phyloP scores from a whole-genome alignment of 2,329 filamentous ascomycete species.

The Ambrosiella beaveri region DNA sequence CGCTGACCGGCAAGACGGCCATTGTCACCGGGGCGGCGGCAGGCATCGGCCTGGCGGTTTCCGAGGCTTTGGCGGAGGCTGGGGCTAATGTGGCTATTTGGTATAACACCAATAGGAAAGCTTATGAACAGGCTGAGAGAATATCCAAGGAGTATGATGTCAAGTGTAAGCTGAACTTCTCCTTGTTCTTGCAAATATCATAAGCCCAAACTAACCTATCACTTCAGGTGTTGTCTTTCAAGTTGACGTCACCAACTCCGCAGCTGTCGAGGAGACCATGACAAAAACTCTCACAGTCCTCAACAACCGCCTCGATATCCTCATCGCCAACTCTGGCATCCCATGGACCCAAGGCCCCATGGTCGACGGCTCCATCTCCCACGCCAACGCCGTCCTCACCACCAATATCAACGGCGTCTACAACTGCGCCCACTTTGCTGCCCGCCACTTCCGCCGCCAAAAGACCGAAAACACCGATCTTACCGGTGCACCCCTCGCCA shows the following conservation, averaged over 20 bases:
- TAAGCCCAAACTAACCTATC: not conserved
- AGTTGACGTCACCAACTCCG: constrained; percentile 28
- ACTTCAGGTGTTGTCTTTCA: constrained; percentile 42
- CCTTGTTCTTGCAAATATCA: not conserved
- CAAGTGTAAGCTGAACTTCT: constrained; percentile 33
- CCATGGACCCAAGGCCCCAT: constrained; percentile 53
- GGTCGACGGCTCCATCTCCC: constrained; percentile 44
- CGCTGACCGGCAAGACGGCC: constrained; percentile 35
- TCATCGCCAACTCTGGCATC: constrained; percentile 41
- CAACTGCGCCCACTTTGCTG: constrained; percentile 58
- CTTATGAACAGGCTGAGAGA: constrained; percentile 16
- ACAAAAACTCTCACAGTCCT: constrained; percentile 2
- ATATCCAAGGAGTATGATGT: constrained; percentile 30
- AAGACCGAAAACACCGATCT: constrained; percentile 47
- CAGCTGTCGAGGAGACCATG: constrained; percentile 27
- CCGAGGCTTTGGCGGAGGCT: constrained; percentile 20
- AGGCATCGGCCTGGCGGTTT: constrained; percentile 17
- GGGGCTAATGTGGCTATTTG: constrained; percentile 20
- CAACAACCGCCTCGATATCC: constrained; percentile 28
- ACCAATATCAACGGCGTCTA: constrained; percentile 64
- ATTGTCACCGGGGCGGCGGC: constrained; percentile 15
- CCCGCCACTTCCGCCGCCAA: constrained; percentile 51
- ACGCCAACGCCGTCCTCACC: constrained; percentile 49
- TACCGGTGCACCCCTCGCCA: constrained; percentile 42
- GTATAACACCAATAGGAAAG: constrained; percentile 19